Base-by-base conservation (phyloP, 1,284 basidiomycete genomes). In the Sanghuangporus baumii region DNA sequence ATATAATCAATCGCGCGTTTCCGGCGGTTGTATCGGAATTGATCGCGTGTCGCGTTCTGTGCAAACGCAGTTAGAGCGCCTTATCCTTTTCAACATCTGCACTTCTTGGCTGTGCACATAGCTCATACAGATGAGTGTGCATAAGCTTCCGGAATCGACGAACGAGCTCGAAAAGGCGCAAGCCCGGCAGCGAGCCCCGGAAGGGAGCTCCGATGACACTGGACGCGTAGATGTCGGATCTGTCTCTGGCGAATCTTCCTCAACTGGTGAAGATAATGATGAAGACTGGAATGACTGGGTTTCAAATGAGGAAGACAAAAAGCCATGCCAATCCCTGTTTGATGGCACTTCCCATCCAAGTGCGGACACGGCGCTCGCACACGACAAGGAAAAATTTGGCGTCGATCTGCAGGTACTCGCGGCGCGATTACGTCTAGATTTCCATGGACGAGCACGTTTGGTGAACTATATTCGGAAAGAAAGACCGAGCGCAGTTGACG, bases 401-500 rank as follows among this genome's bases (percentile, higher is more conserved):
- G 87, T 93, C 62, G 84, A 89, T 70, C 67, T 94, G n/a, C 74
- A 81, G 50, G 75, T 74, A 1, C 68, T 78, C 6, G 84, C 78
- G 65, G 71, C 72, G 54, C 76, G 73, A 46, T 72, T 91, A 59
- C 78, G 87, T 89, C 72, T 86, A 51, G 85, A 87, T 72, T 85
- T 88, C 65, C 87, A 94, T 74, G 84, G 85, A 51, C 77, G 84
- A 18, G 89, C 94, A 68, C 84, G 91, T 54, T 75, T 97, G 59
- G 86, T 97, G 72, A 96, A 97, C 74, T 91, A 84, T 72, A 93
- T 96, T 68, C 80, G 94, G 61, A 89, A 86, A 75, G 78, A 85
- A 88, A 85, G 83, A 74, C 77, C 79, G 36, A 73, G 78, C 1
- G 74, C 81, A 2, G 66, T 72, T 12, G 77, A 80, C 41, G 77